These are phyloP conservation scores for Talinum fruticosum DNA, from an alignment of 148 eudicot genomes.

Conservation along the genomic window DNA sequence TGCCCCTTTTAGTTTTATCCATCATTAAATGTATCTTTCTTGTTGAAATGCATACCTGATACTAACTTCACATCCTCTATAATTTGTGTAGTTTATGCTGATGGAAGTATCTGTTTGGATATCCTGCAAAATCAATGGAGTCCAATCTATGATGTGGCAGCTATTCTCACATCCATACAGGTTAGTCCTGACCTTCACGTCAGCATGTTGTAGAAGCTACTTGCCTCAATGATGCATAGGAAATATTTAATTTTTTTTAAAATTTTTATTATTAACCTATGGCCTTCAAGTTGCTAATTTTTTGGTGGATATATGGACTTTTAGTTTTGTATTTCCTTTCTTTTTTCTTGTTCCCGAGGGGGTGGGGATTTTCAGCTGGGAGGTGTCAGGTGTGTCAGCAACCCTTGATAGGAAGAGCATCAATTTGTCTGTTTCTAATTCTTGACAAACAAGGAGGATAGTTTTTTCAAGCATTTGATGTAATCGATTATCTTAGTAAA, in stretches of 20 bases:
- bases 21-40: neutral
- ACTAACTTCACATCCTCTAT: slow-evolving; percentile 4
- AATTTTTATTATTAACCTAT: no score
- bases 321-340: neutral
- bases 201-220: neutral
- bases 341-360: no score
- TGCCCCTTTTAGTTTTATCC: slow-evolving; percentile 2
- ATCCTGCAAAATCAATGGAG: slow-evolving; percentile 72
- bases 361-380: neutral
- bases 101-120: slow-evolving; percentile 68
- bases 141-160: slow-evolving; percentile 68
- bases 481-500: neutral
- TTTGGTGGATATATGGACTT: neutral
- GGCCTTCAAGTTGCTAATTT: neutral
- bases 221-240: neutral
- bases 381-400: neutral
- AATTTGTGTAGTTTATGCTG: slow-evolving; percentile 53
- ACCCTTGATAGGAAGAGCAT: no score
- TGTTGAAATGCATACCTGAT: neutral
- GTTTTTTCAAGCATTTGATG: neutral
- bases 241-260: neutral
- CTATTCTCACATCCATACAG: slow-evolving; percentile 67
- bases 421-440: neutral
- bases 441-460: neutral
- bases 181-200: slow-evolving; percentile 21